A percentile compares a stretch with the other conserved stretches of the same genome.
phyloP scores from a whole-genome alignment of 768 basidiomycete species.

The Lactarius trivialis region DNA sequence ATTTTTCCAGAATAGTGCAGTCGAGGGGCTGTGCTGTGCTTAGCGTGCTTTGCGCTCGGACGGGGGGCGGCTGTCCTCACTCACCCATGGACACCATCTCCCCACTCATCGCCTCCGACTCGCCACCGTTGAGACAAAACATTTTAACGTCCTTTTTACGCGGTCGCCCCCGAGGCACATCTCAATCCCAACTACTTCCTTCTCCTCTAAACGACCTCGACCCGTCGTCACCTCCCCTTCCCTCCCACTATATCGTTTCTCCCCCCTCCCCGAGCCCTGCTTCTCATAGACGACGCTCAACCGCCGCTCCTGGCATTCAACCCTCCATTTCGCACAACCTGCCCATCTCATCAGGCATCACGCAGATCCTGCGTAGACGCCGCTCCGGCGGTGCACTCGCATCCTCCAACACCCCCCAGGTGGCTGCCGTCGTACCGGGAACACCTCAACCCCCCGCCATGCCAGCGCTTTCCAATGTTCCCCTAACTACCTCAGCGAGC shows the following conservation, averaged over 20 bases:
- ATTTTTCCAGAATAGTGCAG: background rate
- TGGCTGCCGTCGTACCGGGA: conserved; percentile 24
- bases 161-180: conserved; percentile 59
- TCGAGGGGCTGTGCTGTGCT: background rate
- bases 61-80: background rate
- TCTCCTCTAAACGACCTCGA: conserved; percentile 34
- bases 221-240: conserved; percentile 41
- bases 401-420: conserved; percentile 27
- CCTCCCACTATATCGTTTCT: conserved; percentile 28
- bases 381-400: conserved; percentile 55
- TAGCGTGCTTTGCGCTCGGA: background rate
- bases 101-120: conserved; percentile 12
- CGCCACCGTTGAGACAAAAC: conserved; percentile 43
- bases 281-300: conserved; percentile 37
- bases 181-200: conserved; percentile 46
- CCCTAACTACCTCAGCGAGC: conserved; percentile 20
- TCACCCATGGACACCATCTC: conserved; percentile 6
- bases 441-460: conserved; percentile 23
- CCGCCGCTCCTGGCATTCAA: conserved; percentile 33
- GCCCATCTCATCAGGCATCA: conserved; percentile 36
- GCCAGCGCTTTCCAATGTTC: conserved; percentile 22
- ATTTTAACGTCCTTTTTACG: conserved; percentile 71
- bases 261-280: conserved; percentile 27
- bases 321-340: conserved; percentile 33
- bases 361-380: conserved; percentile 59